Evolutionary conservation across 129 eudicot species (phyloP).

Genomic region (Tagetes patula): DNA sequence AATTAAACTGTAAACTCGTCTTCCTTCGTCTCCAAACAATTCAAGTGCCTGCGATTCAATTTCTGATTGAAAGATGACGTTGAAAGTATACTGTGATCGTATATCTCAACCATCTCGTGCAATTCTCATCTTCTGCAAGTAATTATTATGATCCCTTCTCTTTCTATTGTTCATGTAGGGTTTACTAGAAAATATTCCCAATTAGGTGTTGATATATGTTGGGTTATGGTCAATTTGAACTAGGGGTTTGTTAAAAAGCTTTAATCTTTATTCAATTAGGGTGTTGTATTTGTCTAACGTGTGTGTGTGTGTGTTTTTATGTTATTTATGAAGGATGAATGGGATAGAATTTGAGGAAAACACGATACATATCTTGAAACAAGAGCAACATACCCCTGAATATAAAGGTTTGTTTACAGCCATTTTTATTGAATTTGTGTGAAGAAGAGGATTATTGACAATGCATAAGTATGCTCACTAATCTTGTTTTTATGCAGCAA

Average conservation of each 20-base stretch:
- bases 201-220: not conserved
- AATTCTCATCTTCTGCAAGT: slow-evolving; percentile 74
- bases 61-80: slow-evolving; percentile 29
- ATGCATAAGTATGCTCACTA: not conserved
- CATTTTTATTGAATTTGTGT: not conserved
- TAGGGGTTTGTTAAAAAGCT: not conserved
- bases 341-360: slow-evolving; percentile 76
- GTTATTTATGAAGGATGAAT: slow-evolving; percentile 44
- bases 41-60: not conserved
- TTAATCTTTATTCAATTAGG: not conserved
- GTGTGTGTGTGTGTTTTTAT: not conserved
- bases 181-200: not conserved
- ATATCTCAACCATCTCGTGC: slow-evolving; percentile 82
- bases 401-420: slow-evolving; percentile 46
- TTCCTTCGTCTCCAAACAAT: not conserved
- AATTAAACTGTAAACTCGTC: too few species aligned
- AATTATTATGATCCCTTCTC: not conserved
- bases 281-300: not conserved
- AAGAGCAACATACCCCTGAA: slow-evolving; percentile 57
- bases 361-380: slow-evolving; percentile 36
- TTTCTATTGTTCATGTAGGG: not conserved
- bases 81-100: slow-evolving; percentile 70
- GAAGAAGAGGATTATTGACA: not conserved
- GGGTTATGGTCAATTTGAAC: not conserved
- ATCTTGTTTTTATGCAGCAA: slow-evolving; percentile 46